Evolutionary conservation across 2,329 filamentous ascomycete genomes (phyloP), one percentile per base, ranked within the genome.

Genomic region (Venturia pyrina): DNA sequence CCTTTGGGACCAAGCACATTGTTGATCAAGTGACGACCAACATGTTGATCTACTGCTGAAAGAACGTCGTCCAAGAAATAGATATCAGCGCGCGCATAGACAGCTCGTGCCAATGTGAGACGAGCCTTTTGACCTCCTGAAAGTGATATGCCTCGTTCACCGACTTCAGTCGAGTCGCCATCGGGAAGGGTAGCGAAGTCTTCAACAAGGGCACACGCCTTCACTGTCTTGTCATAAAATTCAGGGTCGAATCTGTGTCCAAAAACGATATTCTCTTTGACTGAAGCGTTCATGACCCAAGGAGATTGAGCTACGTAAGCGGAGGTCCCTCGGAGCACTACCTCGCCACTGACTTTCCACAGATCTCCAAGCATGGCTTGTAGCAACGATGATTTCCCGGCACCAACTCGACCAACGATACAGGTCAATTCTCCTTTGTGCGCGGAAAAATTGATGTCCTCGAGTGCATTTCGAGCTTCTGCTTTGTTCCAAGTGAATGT

Each of bases 221-320:
- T 88, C 63, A 99, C 83, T 0, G 93, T 97, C 72, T 90, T 88
- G 66, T 98, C 91, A 78, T 99, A 99, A 77, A 99, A 99, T 40
- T 88, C 84, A 5, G 93, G 88, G 76, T 99, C 93, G 81, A 90
- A 97, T 60, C 91, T 88, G 77, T 99, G 92, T 1, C 95, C 95
- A 73, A 99, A 99, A 5, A 97, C 83, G 70, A 99, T 96, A 74
- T 99, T 99, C 74, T 99, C 95, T 71, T 92, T 91, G 66, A 99
- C 93, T 40, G 90, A 96, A 10, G 95, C 95, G 74, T 99, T 99
- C 87, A 98, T 93, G 64, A 99, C 90, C 95, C 96, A 99, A 24
- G 92, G 82, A 72, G 90, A 87, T 75, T 99, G 96, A 19, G 92
- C 90, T 67, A 96, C 95, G 75, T 98, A 99, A 1, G 95, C 95